Percentiles rank a stretch among this genome's conserved stretches.
Conservation (phyloP, 192 early-diverging fungal species). For the Dimargaris xerosporica region DNA sequence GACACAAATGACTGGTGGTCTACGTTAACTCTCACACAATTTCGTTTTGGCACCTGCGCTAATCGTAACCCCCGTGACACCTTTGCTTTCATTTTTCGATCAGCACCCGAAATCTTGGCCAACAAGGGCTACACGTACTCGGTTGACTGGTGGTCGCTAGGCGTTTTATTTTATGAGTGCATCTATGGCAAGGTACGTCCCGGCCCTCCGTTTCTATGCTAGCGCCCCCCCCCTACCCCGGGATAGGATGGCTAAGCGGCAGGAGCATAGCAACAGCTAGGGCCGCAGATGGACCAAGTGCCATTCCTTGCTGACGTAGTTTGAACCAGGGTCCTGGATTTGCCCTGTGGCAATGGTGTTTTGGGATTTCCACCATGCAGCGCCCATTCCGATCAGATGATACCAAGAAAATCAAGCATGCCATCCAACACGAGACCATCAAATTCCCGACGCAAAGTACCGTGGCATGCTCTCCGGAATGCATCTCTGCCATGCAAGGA, state of each 20-base stretch:
- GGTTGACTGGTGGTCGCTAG: conserved; percentile 94
- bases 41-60: too few species aligned
- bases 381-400: conserved; percentile 57
- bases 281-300: too few species aligned
- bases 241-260: too few species aligned
- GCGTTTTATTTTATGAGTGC: conserved; percentile 80
- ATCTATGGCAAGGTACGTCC: conserved; percentile 48
- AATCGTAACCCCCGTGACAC: too few species aligned
- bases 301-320: too few species aligned
- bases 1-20: too few species aligned
- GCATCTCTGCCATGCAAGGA: conserved; percentile 51
- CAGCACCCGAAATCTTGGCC: conserved; percentile 54
- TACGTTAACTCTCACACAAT: too few species aligned
- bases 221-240: too few species aligned
- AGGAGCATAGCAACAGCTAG: too few species aligned
- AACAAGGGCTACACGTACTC: conserved; percentile 57
- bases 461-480: conserved; percentile 41
- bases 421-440: conserved; percentile 45
- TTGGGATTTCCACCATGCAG: conserved; percentile 9
- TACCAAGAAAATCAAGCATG: conserved; percentile 38
- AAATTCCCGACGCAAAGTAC: conserved; percentile 36
- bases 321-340: too few species aligned
- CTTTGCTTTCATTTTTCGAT: neutral
- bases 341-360: too few species aligned
- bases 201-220: neutral